Base-by-base conservation (phyloP, 1,284 basidiomycete genomes). In the Trametes pubescens region DNA sequence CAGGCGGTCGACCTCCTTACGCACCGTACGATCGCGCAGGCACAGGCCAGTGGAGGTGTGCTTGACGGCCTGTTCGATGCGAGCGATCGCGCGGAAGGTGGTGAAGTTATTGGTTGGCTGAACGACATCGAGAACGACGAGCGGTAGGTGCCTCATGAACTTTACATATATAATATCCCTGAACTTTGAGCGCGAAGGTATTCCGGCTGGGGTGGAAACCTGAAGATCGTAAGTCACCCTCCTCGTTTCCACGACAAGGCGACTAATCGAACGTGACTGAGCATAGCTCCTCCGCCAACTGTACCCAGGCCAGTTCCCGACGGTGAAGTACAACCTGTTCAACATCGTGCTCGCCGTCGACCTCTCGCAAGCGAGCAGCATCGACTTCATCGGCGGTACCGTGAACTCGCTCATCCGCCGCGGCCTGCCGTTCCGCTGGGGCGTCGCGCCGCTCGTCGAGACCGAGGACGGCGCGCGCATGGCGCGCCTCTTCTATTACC, bases 51-150 rank as follows among this genome's bases (percentile, higher is more conserved):
- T 51, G 73, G 77, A 2, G 86, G 84, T 57, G 81, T 85, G 4
- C 74, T 92, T 37, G 93, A 95, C 62, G 91, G 89, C 0, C 71
- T 96, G 11, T 91, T 96, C 57, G 96, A 98, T 76, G 91, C 94
- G 2, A 94, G 92, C 65, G 96, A 98, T 74, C 81, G 93, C n/a
- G 72, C 74, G 6, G 96, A 98, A 76, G 92, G 86, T 1, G 93
- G 91, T 0, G 84, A 81, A 16, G 83, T 91, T 2, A 86, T 98
- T 55, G 74, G 89, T 0, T 99, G 93, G 87, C 90, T 92, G 86
- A 99, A 99, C 76, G 91, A 99, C 76, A 77, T 99, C 26, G 91
- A 94, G 77, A 92, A 88, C 65, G 96, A 98, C 73, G 80, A 78
- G n/a, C 81, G 86, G 82, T 92, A 76, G 60, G 78, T 40, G 7